phyloP scores from a whole-genome alignment of 441 rosid species.

The Mallotus repandus region DNA sequence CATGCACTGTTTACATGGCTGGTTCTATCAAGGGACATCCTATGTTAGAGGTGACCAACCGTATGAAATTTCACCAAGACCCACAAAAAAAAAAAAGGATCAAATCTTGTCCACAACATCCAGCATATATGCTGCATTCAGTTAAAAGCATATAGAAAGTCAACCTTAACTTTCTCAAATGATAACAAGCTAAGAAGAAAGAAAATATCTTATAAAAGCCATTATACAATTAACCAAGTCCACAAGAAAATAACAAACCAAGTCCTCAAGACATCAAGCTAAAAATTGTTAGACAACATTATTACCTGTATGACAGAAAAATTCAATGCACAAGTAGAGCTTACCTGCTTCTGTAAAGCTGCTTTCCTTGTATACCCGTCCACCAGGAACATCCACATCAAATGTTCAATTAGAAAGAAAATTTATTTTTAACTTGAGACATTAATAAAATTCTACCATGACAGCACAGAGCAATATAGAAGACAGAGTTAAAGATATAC shows the following conservation, averaged over 20 bases:
- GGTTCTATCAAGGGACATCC: slow-evolving; percentile 1
- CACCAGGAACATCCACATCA: slow-evolving; percentile 95
- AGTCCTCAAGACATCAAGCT: neutral
- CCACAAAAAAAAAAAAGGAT: neutral
- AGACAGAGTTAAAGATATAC: neutral
- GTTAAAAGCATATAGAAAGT: too few species aligned
- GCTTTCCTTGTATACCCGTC: slow-evolving; percentile 80
- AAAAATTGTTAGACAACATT: neutral
- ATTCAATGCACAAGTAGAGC: slow-evolving; percentile 6
- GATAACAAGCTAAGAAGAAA: slow-evolving; percentile 3
- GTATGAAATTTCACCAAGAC: neutral
- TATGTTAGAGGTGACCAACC: neutral
- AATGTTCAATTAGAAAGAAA: slow-evolving; percentile 49
- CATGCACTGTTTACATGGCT: neutral
- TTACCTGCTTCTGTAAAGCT: slow-evolving; percentile 90
- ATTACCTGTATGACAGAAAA: neutral
- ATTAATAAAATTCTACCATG: neutral
- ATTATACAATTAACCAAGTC: neutral
- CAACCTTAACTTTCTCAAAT: neutral
- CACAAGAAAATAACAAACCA: too few species aligned
- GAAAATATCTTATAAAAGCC: neutral
- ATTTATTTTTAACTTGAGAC: neutral
- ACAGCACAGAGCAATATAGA: neutral
- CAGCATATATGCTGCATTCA: neutral
- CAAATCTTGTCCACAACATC: neutral